A percentile compares a stretch with the other conserved stretches of the same genome.
Conservation (phyloP, 1,284 basidiomycete species). For the Dichomitus squalens region DNA sequence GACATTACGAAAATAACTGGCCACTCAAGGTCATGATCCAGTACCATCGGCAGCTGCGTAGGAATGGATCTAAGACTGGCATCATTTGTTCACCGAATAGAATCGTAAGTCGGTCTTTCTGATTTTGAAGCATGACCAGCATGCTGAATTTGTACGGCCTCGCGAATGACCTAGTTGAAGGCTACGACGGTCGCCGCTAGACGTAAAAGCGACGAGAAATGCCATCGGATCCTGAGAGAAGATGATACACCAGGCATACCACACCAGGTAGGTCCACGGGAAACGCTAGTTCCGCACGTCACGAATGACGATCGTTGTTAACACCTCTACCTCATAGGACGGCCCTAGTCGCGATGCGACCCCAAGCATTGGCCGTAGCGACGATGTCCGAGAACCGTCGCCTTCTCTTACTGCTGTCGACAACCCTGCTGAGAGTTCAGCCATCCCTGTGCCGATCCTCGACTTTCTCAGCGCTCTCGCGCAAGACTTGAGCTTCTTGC, state of each 20-base stretch:
- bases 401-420: not conserved
- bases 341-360: not conserved
- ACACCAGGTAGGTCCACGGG: not conserved
- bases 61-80: not conserved
- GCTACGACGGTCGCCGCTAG: too few relatives aligned
- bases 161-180: too few relatives aligned
- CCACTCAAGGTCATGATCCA: slow-evolving; percentile 5
- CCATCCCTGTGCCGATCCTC: not conserved
- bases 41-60: slow-evolving; percentile 5
- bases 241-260: too few relatives aligned
- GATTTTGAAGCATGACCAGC: not conserved
- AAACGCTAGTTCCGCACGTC: too few relatives aligned
- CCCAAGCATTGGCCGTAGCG: not conserved
- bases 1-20: slow-evolving; percentile 5
- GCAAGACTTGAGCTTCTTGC: slow-evolving; percentile 10
- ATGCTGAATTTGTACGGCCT: too few relatives aligned
- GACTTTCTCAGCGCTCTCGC: slow-evolving; percentile 9
- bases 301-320: too few relatives aligned
- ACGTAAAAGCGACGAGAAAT: too few relatives aligned
- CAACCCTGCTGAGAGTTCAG: not conserved
- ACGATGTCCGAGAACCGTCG: not conserved
- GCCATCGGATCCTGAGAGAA: too few relatives aligned
- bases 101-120: not conserved
- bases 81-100: not conserved
- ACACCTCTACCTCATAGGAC: not conserved